Evolutionary conservation across 768 basidiomycete genomes (phyloP), one percentile per base, ranked within the genome.

Genomic region (Serpula lacrymans): DNA sequence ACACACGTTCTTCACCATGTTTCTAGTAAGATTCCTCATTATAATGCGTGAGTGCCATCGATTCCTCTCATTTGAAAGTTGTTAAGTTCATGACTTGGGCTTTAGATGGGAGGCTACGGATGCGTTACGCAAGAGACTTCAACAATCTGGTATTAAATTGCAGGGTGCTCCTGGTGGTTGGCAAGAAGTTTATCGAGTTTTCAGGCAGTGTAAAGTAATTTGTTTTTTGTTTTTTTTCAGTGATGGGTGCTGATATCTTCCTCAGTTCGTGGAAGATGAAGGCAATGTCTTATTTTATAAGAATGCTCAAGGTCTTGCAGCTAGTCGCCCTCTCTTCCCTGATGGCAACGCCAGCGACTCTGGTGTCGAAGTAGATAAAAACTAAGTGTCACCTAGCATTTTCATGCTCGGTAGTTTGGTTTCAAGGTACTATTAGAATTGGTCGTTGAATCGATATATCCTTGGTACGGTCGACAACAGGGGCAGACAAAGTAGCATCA

Each of bases 21-120:
- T 45, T 81, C 76, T 46, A 89, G 85, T 77, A 95, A 94, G 70
- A 97, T 99, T 49, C 95, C 95, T 14, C 95, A 99, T 63, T 97
- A 92, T 62, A 70, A 90, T 47, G 88, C 88, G 68, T 83, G 54
- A 53, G 77, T 68, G 23, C 13, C 5, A 14, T 4, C 21, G 17
- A 11, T 17, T 12, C 26, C 23, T 14, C 26, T 14, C 33, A 0
- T 7, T 28, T 14, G 6, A 27, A 20, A 30, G n/a, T 14, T 23
- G 21, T 17, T 0, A 1, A 16, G 5, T 11, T 16, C 6, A 36
- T 49, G 16, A 54, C 28, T 17, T 5, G 28, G 27, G 3, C 32
- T 26, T 26, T 45, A 83, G 83, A 61, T 95, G 92, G 92, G 93
- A 95, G 57, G 95, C 95, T 16, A 80, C 84, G 21, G 77, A 75